A percentile compares a stretch with the other conserved stretches of the same genome.
These are phyloP conservation scores for Entophlyctis luteolus DNA, from an alignment of 192 early-diverging fungal genomes.

Conservation along the genomic window DNA sequence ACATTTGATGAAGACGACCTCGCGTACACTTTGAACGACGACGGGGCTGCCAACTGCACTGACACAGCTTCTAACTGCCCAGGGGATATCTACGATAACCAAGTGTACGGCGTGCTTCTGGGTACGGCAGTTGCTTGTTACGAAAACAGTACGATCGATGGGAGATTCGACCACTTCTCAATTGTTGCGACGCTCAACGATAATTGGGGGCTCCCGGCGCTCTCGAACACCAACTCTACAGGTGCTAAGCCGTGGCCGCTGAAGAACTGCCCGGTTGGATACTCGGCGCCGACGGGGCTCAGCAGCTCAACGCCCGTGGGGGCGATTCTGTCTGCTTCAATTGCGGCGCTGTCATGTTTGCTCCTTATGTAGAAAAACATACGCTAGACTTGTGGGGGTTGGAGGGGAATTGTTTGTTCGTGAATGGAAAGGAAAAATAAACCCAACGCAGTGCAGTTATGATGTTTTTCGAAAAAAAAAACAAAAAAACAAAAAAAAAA, in stretches of 20 bases:
- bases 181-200: conserved; percentile 56
- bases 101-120: conserved; percentile 18
- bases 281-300: conserved; percentile 3
- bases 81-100: conserved; percentile 4
- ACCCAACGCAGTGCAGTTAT: no score
- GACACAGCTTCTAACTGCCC: conserved; percentile 16
- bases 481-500: no score
- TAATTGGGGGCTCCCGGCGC: conserved; percentile 58
- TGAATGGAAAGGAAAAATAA: no score
- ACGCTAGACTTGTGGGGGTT: no score
- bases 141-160: conserved; percentile 43
- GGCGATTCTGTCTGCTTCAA: no score
- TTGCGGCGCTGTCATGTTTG: no score
- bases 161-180: conserved; percentile 60
- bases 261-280: conserved; percentile 6
- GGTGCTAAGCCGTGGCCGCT: background rate
- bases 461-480: no score
- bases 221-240: conserved; percentile 30
- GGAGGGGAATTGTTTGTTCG: no score
- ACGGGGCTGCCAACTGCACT: background rate
- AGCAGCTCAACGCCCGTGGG: no score
- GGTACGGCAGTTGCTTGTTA: conserved; percentile 10
- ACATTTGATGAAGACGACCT: conserved; percentile 32
- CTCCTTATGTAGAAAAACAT: no score
- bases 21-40: background rate